These are phyloP conservation scores for Helianthus annuus DNA, from an alignment of 129 eudicot species.

Conservation along the genomic window DNA sequence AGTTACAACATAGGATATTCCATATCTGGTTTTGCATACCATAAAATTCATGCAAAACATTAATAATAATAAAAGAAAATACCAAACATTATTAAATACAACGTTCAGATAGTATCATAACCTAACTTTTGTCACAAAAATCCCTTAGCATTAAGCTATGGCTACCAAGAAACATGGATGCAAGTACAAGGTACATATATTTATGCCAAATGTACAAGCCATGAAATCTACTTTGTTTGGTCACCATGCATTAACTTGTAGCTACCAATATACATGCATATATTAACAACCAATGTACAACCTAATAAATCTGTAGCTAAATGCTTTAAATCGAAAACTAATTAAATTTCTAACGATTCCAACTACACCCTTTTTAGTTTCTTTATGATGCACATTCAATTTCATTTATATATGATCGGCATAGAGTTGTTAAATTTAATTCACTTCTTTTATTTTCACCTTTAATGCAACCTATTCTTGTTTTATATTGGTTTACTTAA, in stretches of 20 bases:
- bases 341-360: slow-evolving; percentile 57
- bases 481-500: not conserved
- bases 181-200: slow-evolving; percentile 11
- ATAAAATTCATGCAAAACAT: not conserved
- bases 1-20: not conserved
- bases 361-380: slow-evolving; percentile 40
- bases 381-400: slow-evolving; percentile 33
- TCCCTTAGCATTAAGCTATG: slow-evolving; percentile 10
- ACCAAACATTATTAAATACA: slow-evolving; percentile 24
- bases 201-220: slow-evolving; percentile 24
- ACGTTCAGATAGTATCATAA: slow-evolving; percentile 18
- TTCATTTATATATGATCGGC: slow-evolving; percentile 35
- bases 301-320: slow-evolving; percentile 33
- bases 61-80: not conserved
- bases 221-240: slow-evolving; percentile 21
- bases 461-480: not conserved
- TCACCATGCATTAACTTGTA: slow-evolving; percentile 28
- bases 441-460: slow-evolving; percentile 24
- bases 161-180: slow-evolving; percentile 17
- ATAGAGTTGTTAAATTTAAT: slow-evolving; percentile 23
- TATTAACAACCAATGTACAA: slow-evolving; percentile 17
- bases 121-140: slow-evolving; percentile 28
- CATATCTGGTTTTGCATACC: not conserved
- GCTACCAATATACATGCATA: slow-evolving; percentile 34
- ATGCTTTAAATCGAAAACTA: slow-evolving; percentile 56